Evolutionary conservation across 192 early-diverging fungal genomes (phyloP).

Genomic region (Phycomyces nitens): DNA sequence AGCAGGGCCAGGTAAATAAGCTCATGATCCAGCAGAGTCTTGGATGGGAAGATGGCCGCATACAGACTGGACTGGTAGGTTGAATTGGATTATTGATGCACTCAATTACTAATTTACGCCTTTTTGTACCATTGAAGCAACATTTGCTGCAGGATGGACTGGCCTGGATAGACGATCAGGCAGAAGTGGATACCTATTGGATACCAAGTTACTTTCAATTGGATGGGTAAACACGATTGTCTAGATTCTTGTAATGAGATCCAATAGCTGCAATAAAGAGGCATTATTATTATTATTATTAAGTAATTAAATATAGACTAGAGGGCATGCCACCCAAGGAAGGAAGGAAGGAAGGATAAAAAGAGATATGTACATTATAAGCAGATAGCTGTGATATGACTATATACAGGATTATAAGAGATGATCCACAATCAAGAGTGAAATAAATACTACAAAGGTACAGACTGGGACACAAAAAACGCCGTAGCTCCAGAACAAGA

Average conservation of each 20-base stretch:
- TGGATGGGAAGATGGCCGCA: slow-evolving; percentile 59
- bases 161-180: slow-evolving; percentile 72
- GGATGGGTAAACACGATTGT: neutral
- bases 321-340: too few relatives aligned
- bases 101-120: too few relatives aligned
- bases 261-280: too few relatives aligned
- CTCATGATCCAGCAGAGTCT: slow-evolving; percentile 35
- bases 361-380: too few relatives aligned
- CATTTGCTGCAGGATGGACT: slow-evolving; percentile 68
- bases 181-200: slow-evolving; percentile 51
- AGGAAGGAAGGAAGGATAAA: too few relatives aligned
- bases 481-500: slow-evolving; percentile 69
- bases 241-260: too few relatives aligned
- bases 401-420: slow-evolving; percentile 2
- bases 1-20: slow-evolving; percentile 41
- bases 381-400: neutral
- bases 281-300: too few relatives aligned
- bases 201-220: slow-evolving; percentile 53
- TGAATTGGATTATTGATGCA: slow-evolving; percentile 6
- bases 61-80: slow-evolving; percentile 53
- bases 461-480: slow-evolving; percentile 39
- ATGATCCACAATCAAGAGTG: slow-evolving; percentile 19
- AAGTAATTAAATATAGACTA: too few relatives aligned
- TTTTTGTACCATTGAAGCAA: slow-evolving; percentile 45
- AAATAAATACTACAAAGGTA: slow-evolving; percentile 25